Conservation (phyloP, 768 basidiomycete genomes). For the Porpolomopsis calyptriformis region DNA sequence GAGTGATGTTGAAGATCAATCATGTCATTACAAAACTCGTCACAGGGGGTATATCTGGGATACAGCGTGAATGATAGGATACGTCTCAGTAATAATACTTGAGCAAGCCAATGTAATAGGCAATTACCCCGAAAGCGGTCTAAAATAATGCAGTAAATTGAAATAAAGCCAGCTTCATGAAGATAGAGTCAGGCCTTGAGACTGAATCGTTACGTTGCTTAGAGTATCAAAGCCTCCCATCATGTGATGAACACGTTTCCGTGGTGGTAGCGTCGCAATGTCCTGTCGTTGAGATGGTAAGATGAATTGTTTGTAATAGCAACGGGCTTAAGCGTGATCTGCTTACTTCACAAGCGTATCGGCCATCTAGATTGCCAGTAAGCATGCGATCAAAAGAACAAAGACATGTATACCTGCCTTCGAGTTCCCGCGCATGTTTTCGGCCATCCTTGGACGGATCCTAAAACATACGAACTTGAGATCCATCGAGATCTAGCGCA, state of each 20-base stretch:
- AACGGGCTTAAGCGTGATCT: conserved; percentile 4
- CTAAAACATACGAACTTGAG: conserved; percentile 15
- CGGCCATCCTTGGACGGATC: conserved; percentile 34
- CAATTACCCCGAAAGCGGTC: too few species aligned
- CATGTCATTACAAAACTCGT: too few species aligned
- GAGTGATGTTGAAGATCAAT: too few species aligned
- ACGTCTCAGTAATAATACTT: too few species aligned
- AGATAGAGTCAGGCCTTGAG: conserved; percentile 45
- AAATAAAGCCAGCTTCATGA: too few species aligned
- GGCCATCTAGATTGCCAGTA: conserved; percentile 22
- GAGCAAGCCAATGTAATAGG: too few species aligned
- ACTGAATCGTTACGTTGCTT: conserved; percentile 42
- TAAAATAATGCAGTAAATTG: too few species aligned
- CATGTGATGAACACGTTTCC: conserved; percentile 60
- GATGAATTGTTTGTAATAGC: neutral
- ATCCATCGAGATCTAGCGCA: neutral
- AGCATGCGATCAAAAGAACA: neutral
- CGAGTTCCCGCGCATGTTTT: conserved; percentile 48
- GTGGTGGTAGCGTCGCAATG: conserved; percentile 42
- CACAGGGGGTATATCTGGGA: too few species aligned
- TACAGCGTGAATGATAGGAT: too few species aligned
- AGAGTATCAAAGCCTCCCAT: conserved; percentile 48
- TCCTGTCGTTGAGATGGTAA: conserved; percentile 26
- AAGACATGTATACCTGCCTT: conserved; percentile 23
- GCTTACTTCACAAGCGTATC: conserved; percentile 40